Evolutionary conservation across 805 yeast genomes (phyloP).

Genomic region (Metschnikowia orientalis): DNA sequence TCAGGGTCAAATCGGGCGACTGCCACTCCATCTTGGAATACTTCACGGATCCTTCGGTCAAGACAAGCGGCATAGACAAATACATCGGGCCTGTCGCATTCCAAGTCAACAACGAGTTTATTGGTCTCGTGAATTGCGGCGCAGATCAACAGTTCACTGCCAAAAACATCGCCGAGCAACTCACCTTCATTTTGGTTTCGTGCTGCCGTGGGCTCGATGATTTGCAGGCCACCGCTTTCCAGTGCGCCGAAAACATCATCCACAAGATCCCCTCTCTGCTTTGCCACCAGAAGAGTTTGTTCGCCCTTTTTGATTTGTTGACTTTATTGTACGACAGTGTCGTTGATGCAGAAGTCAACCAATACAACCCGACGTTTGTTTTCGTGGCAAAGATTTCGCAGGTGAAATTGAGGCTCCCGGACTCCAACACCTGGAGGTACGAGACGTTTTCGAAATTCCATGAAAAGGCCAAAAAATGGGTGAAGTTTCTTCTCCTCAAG

Average conservation of each 20-base stretch:
- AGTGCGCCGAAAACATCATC: conserved; percentile 68
- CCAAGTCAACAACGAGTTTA: conserved; percentile 54
- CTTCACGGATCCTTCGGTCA: conserved; percentile 80
- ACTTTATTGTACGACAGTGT: conserved; percentile 74
- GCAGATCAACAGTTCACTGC: conserved; percentile 54
- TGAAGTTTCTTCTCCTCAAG: conserved; percentile 48
- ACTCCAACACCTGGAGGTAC: conserved; percentile 70
- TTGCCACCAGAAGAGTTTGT: conserved; percentile 69
- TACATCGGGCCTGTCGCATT: conserved; percentile 63
- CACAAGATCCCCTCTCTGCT: conserved; percentile 68
- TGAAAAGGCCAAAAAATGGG: conserved; percentile 63
- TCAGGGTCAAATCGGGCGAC: conserved; percentile 76
- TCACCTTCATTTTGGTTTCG: conserved; percentile 59
- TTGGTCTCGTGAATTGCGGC: conserved; percentile 48
- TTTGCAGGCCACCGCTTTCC: conserved; percentile 75
- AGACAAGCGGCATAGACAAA: conserved; percentile 61
- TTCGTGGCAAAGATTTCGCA: conserved; percentile 46
- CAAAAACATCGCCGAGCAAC: conserved; percentile 56
- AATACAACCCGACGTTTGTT: conserved; percentile 76
- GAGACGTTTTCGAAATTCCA: conserved; percentile 59
- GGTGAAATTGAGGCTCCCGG: conserved; percentile 59
- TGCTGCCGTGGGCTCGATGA: conserved; percentile 76
- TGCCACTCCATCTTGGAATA: conserved; percentile 75
- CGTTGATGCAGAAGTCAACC: conserved; percentile 76
- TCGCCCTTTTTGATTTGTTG: conserved; percentile 75